Evolutionary conservation across 2,329 filamentous ascomycete genomes (phyloP).

Genomic region (Ploettnerulaceae sp.): DNA sequence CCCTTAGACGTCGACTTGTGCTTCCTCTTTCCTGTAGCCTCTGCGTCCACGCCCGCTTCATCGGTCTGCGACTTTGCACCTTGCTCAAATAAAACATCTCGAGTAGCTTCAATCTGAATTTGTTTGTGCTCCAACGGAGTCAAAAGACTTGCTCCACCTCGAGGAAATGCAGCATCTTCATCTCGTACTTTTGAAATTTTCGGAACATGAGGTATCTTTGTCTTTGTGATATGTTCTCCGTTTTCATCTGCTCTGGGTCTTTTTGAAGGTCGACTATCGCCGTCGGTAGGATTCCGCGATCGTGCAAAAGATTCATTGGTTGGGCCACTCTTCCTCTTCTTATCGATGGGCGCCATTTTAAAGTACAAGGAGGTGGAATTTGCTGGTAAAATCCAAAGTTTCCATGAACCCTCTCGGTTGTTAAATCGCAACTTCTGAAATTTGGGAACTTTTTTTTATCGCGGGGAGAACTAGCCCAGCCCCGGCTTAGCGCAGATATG

Average conservation of each 20-base stretch:
- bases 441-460: constrained; percentile 16
- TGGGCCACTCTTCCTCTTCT: constrained; percentile 32
- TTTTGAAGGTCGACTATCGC: constrained; percentile 30
- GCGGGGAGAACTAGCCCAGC: neutral
- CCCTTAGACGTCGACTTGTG: constrained; percentile 49
- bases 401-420: neutral
- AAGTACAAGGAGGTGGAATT: neutral
- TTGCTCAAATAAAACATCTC: constrained; percentile 84
- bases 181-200: constrained; percentile 51
- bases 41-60: constrained; percentile 33
- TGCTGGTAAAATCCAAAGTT: neutral
- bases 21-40: constrained; percentile 42
- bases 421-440: neutral
- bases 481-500: constrained; percentile 3
- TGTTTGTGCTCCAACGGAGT: constrained; percentile 95
- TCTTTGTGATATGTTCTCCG: constrained; percentile 17
- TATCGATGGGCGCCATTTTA: constrained; percentile 34
- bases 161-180: constrained; percentile 86
- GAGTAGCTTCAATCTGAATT: constrained; percentile 87
- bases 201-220: constrained; percentile 21
- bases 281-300: constrained; percentile 25
- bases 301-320: constrained; percentile 34
- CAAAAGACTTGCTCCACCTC: constrained; percentile 84
- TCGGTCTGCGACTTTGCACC: constrained; percentile 45
- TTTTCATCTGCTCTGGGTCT: constrained; percentile 28